Evolutionary conservation across 169 alveolate genomes (phyloP).

Genomic region (Eimeria necatrix): DNA sequence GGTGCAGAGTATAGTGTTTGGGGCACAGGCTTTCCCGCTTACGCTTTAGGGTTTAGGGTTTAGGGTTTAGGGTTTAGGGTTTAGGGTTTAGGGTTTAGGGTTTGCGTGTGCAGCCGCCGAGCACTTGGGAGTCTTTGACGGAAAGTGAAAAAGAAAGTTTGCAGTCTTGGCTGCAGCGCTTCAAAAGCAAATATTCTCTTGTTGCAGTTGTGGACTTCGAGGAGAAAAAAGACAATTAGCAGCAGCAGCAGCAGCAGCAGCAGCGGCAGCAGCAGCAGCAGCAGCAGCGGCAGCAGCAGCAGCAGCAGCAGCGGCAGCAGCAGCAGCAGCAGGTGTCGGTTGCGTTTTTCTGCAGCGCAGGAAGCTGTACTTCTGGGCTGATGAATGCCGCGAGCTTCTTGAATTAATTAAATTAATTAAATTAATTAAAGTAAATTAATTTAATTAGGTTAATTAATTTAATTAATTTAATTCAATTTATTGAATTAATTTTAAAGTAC

Average conservation of each 20-base stretch:
- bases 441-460: background rate
- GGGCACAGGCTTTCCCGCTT: background rate
- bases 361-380: too few species aligned
- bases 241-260: background rate
- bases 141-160: background rate
- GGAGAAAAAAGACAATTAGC: background rate
- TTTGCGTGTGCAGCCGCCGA: background rate
- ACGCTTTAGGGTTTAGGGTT: background rate
- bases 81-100: slow-evolving; percentile 21
- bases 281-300: too few species aligned
- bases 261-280: too few species aligned
- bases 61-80: background rate
- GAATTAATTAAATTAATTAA: background rate
- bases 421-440: background rate
- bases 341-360: too few species aligned
- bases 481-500: background rate
- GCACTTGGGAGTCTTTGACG: background rate
- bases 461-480: too few species aligned
- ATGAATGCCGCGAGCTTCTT: background rate
- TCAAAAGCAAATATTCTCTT: background rate
- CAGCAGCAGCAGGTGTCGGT: too few species aligned
- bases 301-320: too few species aligned
- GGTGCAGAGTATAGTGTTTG: background rate
- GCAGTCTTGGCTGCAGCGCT: background rate
- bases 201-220: background rate